Conservation (phyloP, 2,329 filamentous ascomycete genomes). For the Aureobasidium sp. region DNA sequence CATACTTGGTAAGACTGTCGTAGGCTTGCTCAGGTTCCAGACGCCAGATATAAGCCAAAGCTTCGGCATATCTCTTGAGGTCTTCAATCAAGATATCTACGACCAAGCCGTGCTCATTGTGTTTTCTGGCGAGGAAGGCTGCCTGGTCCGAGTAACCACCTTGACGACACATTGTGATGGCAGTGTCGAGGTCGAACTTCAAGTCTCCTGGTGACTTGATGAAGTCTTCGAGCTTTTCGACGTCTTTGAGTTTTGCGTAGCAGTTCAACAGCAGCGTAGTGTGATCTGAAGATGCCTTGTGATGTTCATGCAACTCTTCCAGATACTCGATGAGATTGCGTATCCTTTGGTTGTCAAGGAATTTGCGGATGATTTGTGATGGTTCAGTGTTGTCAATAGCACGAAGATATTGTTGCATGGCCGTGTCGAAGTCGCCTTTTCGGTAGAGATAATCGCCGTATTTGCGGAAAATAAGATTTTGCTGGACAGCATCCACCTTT, state of each 20-base stretch:
- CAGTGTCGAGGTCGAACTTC: conserved; percentile 94
- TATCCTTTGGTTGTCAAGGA: conserved; percentile 92
- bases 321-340: conserved; percentile 96
- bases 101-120: conserved; percentile 87
- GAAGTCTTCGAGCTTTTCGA: conserved; percentile 90
- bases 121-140: conserved; percentile 88
- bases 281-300: conserved; percentile 88
- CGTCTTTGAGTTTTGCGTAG: conserved; percentile 96
- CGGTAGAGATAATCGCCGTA: conserved; percentile 94
- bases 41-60: conserved; percentile 84
- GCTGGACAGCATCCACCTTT: conserved; percentile 70
- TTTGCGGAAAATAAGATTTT: conserved; percentile 85
- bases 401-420: conserved; percentile 97
- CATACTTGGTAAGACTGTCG: conserved; percentile 88
- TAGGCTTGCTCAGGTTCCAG: conserved; percentile 79
- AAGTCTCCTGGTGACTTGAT: conserved; percentile 92
- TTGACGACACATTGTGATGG: conserved; percentile 94
- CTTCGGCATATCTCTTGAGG: conserved; percentile 81
- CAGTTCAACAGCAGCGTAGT: conserved; percentile 93
- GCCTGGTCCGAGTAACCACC: conserved; percentile 96
- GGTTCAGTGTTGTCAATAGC: conserved; percentile 95
- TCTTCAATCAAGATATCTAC: conserved; percentile 96
- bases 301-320: conserved; percentile 90
- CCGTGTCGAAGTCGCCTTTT: conserved; percentile 90
- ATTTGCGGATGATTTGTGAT: conserved; percentile 94